phyloP scores from a whole-genome alignment of 176 grass and related monocot genomes.

The Ananas comosus region DNA sequence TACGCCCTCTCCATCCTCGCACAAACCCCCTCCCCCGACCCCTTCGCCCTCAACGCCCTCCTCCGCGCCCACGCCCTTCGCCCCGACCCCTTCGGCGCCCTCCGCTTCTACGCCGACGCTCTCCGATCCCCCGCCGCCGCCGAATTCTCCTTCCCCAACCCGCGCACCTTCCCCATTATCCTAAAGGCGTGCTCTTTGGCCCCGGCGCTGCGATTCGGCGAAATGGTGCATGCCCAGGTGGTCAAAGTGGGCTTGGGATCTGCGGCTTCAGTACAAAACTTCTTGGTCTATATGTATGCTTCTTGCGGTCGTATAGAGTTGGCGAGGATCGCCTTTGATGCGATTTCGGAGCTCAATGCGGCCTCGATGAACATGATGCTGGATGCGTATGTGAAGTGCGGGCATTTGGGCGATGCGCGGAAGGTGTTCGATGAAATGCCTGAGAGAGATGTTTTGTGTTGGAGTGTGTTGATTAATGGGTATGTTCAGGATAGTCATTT shows the following conservation, averaged over 20 bases:
- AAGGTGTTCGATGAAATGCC: slow-evolving; percentile 5
- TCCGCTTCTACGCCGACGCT: slow-evolving; percentile 4
- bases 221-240: slow-evolving; percentile 11
- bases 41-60: slow-evolving; percentile 1
- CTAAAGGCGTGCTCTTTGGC: neutral
- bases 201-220: neutral
- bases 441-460: slow-evolving; percentile 4
- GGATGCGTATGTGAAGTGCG: neutral
- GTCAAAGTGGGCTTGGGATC: slow-evolving; percentile 1
- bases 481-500: slow-evolving; percentile 7
- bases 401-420: neutral
- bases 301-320: neutral
- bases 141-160: neutral
- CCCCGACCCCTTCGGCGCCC: neutral
- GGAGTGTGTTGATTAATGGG: slow-evolving; percentile 15
- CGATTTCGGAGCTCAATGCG: neutral
- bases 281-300: slow-evolving; percentile 15
- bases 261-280: neutral
- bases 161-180: slow-evolving; percentile 4
- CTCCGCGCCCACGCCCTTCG: neutral
- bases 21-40: slow-evolving; percentile 3
- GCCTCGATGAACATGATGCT: slow-evolving; percentile 17
- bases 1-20: neutral
- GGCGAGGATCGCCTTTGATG: slow-evolving; percentile 4
- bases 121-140: neutral